Base-by-base conservation (phyloP, 768 basidiomycete species). In the Rossbeevera mucosa region DNA sequence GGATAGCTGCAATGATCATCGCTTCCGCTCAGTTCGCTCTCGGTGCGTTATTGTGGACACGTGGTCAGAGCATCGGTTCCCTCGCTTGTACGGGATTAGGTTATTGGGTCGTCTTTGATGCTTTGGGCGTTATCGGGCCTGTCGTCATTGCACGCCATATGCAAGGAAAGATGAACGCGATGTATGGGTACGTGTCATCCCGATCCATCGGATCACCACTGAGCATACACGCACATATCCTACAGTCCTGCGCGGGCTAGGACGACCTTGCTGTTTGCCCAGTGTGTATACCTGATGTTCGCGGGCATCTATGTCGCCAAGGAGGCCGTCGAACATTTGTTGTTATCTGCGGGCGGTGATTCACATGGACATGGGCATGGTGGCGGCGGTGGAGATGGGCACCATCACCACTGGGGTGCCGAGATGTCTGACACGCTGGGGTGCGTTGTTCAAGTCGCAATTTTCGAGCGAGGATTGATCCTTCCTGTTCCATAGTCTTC, bases 91-190 rank as follows among this genome's bases (percentile, higher is more conserved):
- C 95, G 1, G 96, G 93, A 0, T 69, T 99, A 16, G 96, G 95
- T 0, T 99, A 99, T 65, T 88, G 95, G 84, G 83, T 95, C 21
- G 93, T 97, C 2, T 99, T 97, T 64, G 95, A 98, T 65, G 81
- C 93, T 3, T 75, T 94, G 56, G 94, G 94, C 0, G 79, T 95
- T 67, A 18, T 66, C 86, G 21, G 75, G 70, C 38, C 65, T 29
- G 57, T 52, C 7, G 51, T 65, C 7, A 54, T 68, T 18, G 61
- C 63, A 70, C 71, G 22, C 74, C 78, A 20, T 67, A 68, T 81
- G 44, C 69, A 43, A 44, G 55, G 45, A 9, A 60, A 54, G 21
- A 25, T 63, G 14, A 59, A 72, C 21, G 68, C 74, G 51, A 68
- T 74, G 60, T 93, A 74, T 62, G 88, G 80, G 85, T 94, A n/a